Evolutionary conservation across 768 basidiomycete species (phyloP), one percentile per base, ranked within the genome.

Genomic region (Xerocomellus amylosporus): DNA sequence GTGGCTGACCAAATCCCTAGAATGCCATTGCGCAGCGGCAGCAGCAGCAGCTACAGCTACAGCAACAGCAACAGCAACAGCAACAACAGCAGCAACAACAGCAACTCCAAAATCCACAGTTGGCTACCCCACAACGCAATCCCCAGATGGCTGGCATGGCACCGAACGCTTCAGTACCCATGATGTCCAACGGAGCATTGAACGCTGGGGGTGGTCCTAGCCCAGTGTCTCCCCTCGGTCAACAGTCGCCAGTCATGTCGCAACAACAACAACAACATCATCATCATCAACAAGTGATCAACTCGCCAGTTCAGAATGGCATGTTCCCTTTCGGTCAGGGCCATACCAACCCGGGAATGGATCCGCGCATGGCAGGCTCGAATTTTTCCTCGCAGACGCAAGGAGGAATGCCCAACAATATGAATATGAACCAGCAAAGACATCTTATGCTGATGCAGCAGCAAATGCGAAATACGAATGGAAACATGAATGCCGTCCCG

Each of bases 391-490:
- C 63, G 8, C 70, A 72, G 52, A 63, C 72, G 63, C 54, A 58
- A 36, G 71, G 62, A 19, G 68, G 60, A 8, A 63, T 73, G 55
- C 47, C 59, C 40, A 61, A 55, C 39, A 65, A 60, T 19, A 58
- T 71, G 62, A 73, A 64, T 30, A 28, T 58, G 39, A 66, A 64
- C 40, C 75, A 80, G 30, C 83, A 82, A 58, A 74, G 79, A 31
- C 76, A 83, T 52, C 51, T 83, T 22, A 66, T 73, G 58, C 58
- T 76, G 42, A 72, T 77, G 70, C 73, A 73, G 46, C 65, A 68
- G 62, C 71, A 67, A 48, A 66, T 64, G 67, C 66, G 58, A 54
- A 65, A 64, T 52, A 17, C 54, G 46, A 62, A 66, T 37, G 70
- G 63, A 41, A 68, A 58, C 24, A 57, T 72, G 54, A 61, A 54